Evolutionary conservation across 345 rosid genomes (phyloP).

Genomic region (Abelmoschus esculentus): DNA sequence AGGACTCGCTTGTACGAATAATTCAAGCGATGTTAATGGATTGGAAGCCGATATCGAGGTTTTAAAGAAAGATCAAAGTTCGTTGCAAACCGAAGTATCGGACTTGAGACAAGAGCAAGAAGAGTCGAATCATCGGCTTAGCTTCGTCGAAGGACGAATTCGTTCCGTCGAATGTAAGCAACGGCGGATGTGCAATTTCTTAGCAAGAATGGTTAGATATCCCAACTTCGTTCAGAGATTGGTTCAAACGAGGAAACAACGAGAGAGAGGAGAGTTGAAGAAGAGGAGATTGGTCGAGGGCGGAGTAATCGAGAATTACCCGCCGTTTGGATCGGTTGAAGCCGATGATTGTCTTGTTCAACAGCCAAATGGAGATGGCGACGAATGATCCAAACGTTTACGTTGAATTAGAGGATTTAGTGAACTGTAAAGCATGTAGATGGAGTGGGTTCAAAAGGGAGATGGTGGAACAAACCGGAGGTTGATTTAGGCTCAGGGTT

Average conservation of each 20-base stretch:
- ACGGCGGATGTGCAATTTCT: conserved; percentile 42
- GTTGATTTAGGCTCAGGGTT: conserved; percentile 1
- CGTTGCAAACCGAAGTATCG: conserved; percentile 35
- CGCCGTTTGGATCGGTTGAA: conserved; percentile 19
- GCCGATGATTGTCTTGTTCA: conserved; percentile 14
- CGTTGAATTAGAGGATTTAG: conserved; percentile 27
- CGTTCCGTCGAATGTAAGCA: conserved; percentile 36
- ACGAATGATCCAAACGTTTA: conserved; percentile 23
- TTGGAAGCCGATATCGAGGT: conserved; percentile 30
- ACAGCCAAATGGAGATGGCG: conserved; percentile 2
- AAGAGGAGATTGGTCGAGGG: conserved; percentile 27
- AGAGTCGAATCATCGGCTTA: conserved; percentile 26
- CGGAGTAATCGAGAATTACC: conserved; percentile 9
- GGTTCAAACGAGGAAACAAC: conserved; percentile 34
- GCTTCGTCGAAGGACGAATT: conserved; percentile 31
- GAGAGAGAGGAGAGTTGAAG: conserved; percentile 24
- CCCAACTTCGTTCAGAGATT: conserved; percentile 38
- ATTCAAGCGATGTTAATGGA: conserved; percentile 1
- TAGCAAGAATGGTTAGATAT: conserved; percentile 29
- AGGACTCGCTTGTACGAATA: background rate
- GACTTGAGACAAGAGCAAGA: conserved; percentile 37
- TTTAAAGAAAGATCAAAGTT: conserved; percentile 33
- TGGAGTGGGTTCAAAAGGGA: conserved; percentile 26
- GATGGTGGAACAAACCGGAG: conserved; percentile 25
- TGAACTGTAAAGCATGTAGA: conserved; percentile 20